Percentiles rank a stretch among this genome's conserved stretches.
Evolutionary conservation across 1,139 yeast genomes (phyloP).

Genomic region (Yamadazyma blattariae): DNA sequence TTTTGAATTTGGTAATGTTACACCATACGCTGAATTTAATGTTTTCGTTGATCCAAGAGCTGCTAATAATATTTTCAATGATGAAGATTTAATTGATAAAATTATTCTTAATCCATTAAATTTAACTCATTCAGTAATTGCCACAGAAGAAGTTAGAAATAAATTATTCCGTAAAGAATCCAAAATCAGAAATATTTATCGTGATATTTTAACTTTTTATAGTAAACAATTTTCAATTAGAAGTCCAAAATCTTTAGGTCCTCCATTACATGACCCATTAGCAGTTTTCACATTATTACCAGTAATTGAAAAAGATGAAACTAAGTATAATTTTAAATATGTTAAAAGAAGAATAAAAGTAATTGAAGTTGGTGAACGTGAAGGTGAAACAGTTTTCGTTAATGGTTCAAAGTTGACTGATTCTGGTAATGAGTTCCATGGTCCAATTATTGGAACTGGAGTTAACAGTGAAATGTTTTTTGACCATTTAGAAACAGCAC

Average conservation of each 20-base stretch:
- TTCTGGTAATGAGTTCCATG: slow-evolving; percentile 29
- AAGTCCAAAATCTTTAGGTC: slow-evolving; percentile 42
- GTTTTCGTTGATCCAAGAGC: slow-evolving; percentile 76
- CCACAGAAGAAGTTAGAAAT: slow-evolving; percentile 44
- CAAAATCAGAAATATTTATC: slow-evolving; percentile 49
- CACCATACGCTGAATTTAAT: slow-evolving; percentile 75
- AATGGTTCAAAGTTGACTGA: slow-evolving; percentile 18
- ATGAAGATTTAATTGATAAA: slow-evolving; percentile 44
- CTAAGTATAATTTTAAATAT: slow-evolving; percentile 23
- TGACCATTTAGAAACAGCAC: slow-evolving; percentile 10
- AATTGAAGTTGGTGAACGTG: slow-evolving; percentile 26
- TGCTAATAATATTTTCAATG: slow-evolving; percentile 53
- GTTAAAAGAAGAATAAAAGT: slow-evolving; percentile 25
- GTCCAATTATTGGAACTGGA: slow-evolving; percentile 43
- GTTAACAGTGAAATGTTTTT: slow-evolving; percentile 48
- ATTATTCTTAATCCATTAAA: slow-evolving; percentile 64
- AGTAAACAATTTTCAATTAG: slow-evolving; percentile 31
- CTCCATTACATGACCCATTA: slow-evolving; percentile 82
- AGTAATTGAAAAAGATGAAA: slow-evolving; percentile 24
- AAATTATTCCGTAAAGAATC: slow-evolving; percentile 19
- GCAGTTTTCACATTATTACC: slow-evolving; percentile 63
- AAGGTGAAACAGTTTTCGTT: slow-evolving; percentile 37
- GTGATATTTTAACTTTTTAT: slow-evolving; percentile 57
- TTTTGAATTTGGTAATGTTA: slow-evolving; percentile 42
- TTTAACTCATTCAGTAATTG: slow-evolving; percentile 67